Conservation (phyloP, 345 rosid genomes). For the Reutealis trisperma region DNA sequence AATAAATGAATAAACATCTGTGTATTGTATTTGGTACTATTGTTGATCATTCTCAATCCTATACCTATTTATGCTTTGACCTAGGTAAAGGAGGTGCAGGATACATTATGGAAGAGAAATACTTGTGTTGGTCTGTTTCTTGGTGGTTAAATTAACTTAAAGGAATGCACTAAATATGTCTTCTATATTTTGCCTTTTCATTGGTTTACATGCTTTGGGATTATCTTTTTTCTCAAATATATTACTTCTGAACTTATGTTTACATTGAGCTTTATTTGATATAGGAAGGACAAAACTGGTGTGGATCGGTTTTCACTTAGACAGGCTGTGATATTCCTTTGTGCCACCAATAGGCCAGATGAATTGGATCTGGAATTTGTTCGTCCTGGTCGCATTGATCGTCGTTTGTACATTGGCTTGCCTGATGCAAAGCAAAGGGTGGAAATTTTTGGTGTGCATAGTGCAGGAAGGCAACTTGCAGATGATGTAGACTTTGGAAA, state of each 20-base stretch:
- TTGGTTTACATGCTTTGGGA: too few relatives aligned
- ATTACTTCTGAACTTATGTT: slow-evolving; percentile 18
- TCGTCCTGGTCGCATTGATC: slow-evolving; percentile 89
- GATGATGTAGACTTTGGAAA: slow-evolving; percentile 84
- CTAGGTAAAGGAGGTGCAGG: too few relatives aligned
- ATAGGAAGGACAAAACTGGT: slow-evolving; percentile 88
- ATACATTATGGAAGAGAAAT: too few relatives aligned
- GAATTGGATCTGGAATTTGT: slow-evolving; percentile 95
- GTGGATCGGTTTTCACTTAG: slow-evolving; percentile 82
- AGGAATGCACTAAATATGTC: too few relatives aligned
- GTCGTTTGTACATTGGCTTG: slow-evolving; percentile 89
- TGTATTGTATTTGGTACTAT: too few relatives aligned
- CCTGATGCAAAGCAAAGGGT: slow-evolving; percentile 91
- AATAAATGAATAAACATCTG: too few relatives aligned
- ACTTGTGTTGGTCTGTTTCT: too few relatives aligned
- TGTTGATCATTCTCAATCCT: too few relatives aligned
- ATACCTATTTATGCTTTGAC: too few relatives aligned
- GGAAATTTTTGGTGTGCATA: slow-evolving; percentile 88
- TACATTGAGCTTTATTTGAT: slow-evolving; percentile 12
- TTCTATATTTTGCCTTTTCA: too few relatives aligned
- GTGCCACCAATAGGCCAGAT: slow-evolving; percentile 98
- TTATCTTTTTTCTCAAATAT: background rate
- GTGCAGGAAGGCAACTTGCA: slow-evolving; percentile 78
- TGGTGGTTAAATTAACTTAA: too few relatives aligned
- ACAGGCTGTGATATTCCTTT: slow-evolving; percentile 97